A percentile compares a stretch with the other conserved stretches of the same genome.
Conservation (phyloP, 306 rosid genomes). For the Elaeagnus macrophylla region DNA sequence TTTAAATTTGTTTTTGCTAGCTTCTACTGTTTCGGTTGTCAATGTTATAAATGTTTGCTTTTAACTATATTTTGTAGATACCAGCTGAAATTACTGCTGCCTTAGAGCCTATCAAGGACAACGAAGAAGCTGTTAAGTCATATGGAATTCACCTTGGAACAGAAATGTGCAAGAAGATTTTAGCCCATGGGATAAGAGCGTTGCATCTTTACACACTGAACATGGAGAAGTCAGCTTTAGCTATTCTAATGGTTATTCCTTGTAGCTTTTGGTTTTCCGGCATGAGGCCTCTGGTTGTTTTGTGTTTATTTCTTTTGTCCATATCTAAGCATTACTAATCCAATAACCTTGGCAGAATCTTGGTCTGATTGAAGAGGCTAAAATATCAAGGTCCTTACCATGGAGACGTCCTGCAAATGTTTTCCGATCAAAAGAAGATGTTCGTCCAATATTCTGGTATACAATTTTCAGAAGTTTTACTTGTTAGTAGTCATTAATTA, state of each 20-base stretch:
- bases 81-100: conserved; percentile 75
- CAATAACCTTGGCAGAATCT: conserved; percentile 55
- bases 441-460: conserved; percentile 95
- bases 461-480: neutral
- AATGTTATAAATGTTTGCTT: conserved; percentile 17
- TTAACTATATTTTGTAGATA: conserved; percentile 38
- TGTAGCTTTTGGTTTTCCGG: conserved; percentile 14
- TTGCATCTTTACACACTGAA: conserved; percentile 83
- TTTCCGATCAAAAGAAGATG: conserved; percentile 72
- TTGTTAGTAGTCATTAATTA: neutral
- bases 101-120: conserved; percentile 90
- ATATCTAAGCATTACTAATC: conserved; percentile 14
- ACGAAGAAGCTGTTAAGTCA: conserved; percentile 91
- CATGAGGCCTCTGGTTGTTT: conserved; percentile 17
- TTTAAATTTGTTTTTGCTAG: neutral
- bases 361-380: conserved; percentile 83
- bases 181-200: conserved; percentile 84
- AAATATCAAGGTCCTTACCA: conserved; percentile 68
- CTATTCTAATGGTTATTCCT: conserved; percentile 50
- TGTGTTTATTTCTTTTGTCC: conserved; percentile 10
- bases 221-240: conserved; percentile 91
- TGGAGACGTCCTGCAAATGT: conserved; percentile 89
- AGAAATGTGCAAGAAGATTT: conserved; percentile 91
- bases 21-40: neutral
- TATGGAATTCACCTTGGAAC: conserved; percentile 93